These are phyloP conservation scores for Schrenkiella parvula DNA, from an alignment of 345 rosid species.

Conservation along the genomic window DNA sequence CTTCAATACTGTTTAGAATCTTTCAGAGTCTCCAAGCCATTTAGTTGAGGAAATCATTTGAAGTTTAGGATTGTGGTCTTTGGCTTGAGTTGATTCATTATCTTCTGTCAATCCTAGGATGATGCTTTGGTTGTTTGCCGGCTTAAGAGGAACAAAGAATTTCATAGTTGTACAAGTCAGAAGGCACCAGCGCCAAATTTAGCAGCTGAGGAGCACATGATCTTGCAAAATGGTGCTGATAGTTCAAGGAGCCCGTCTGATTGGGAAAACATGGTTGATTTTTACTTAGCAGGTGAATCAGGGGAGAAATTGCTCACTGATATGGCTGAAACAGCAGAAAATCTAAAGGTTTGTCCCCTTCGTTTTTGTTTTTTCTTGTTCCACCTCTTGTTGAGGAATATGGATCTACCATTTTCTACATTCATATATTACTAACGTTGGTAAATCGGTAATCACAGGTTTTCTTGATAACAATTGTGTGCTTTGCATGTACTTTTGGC, in stretches of 20 bases:
- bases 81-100: constrained; percentile 10
- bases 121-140: constrained; percentile 84
- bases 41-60: neutral
- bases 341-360: constrained; percentile 37
- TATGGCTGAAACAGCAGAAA: constrained; percentile 20
- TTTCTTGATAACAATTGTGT: neutral
- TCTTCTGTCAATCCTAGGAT: constrained; percentile 30
- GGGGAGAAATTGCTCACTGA: constrained; percentile 4
- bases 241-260: neutral
- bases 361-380: neutral
- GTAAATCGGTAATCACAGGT: neutral
- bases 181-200: constrained; percentile 10
- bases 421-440: neutral
- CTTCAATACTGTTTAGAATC: neutral
- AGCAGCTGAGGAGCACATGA: neutral
- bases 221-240: constrained; percentile 11
- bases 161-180: constrained; percentile 30
- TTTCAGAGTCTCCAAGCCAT: neutral
- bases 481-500: neutral
- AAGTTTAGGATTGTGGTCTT: neutral
- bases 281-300: constrained; percentile 22
- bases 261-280: constrained; percentile 32
- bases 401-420: neutral
- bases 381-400: neutral
- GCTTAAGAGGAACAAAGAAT: constrained; percentile 53